Evolutionary conservation across 1,284 basidiomycete genomes (phyloP), one percentile per base, ranked within the genome.

Genomic region (Cryptococcus neoformans): DNA sequence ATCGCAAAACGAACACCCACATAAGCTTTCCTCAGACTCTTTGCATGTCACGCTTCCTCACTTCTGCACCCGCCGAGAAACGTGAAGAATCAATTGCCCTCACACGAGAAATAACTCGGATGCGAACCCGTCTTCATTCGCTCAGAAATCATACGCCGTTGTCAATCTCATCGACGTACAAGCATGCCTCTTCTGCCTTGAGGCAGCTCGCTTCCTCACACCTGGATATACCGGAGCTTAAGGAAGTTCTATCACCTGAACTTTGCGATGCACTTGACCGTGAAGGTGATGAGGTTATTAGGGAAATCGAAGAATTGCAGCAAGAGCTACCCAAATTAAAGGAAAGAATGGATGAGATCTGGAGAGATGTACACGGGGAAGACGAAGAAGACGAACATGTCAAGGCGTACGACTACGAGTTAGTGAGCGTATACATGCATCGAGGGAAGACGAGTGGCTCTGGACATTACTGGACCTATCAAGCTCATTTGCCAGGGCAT

Each of bases 371-470:
- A 34, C 35, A 47, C 14, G 42, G 16, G 36, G 37, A 47, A 14
- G 37, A 10, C 10, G 21, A 42, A 7, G 36, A 16, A 8, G 54
- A 37, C 12, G 79, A 83, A 35, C 21, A 21, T 21, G 21, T 21
- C 21, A 21, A 21, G 21, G 21, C 21, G 3, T 85, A 85, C 28
- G 86, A 88, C 52, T 99, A 98, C 73, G 90, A 95, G 69, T 82
- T 99, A 44, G 92, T 91, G 0, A 90, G 91, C 11, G 94, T 98
- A 11, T 99, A 98, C 78, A 90, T 98, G 67, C 95, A 99, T 77
- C 87, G 95, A 42, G 93, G 35, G 88, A 93, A 75, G 90, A 71
- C 68, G 6, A 66, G 70, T 46, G 69, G 69, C 1, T 65, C 69
- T 11, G 75, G 76, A 0, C 76, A 78, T 59, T 78, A 78, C 56